Conservation (phyloP, 2,329 filamentous ascomycete species). For the Cercospora sojina region DNA sequence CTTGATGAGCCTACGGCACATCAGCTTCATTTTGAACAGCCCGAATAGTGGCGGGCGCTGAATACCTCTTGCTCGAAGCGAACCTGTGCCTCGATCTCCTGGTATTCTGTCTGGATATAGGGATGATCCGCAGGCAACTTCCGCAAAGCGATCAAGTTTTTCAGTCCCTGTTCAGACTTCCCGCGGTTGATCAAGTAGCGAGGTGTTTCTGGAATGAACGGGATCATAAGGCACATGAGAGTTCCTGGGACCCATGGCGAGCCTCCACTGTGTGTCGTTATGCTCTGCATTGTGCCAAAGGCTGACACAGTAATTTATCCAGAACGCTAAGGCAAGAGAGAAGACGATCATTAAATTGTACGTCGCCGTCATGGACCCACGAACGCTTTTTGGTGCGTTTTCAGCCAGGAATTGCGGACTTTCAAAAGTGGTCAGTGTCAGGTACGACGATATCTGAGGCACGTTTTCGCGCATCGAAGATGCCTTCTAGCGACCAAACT, state of each 20-base stretch:
- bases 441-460: neutral
- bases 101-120: conserved; percentile 28
- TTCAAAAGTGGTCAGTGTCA: neutral
- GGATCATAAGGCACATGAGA: conserved; percentile 26
- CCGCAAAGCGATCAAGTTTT: conserved; percentile 23
- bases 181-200: conserved; percentile 22
- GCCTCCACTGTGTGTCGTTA: conserved; percentile 20
- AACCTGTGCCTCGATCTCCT: conserved; percentile 30
- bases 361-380: conserved; percentile 25
- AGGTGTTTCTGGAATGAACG: conserved; percentile 23
- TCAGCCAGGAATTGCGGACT: conserved; percentile 24
- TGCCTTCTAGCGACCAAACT: neutral
- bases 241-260: conserved; percentile 24
- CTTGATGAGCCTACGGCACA: conserved; percentile 11
- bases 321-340: conserved; percentile 20
- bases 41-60: neutral
- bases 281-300: conserved; percentile 16
- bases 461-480: neutral
- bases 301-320: conserved; percentile 24
- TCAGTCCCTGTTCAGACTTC: conserved; percentile 20
- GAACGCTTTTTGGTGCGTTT: conserved; percentile 23
- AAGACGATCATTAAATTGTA: conserved; percentile 26
- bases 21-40: neutral
- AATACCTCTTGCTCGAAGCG: conserved; percentile 23
- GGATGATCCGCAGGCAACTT: conserved; percentile 28